These are phyloP conservation scores for Sporopachydermia lactativora DNA, from an alignment of 805 yeast species.

Conservation along the genomic window DNA sequence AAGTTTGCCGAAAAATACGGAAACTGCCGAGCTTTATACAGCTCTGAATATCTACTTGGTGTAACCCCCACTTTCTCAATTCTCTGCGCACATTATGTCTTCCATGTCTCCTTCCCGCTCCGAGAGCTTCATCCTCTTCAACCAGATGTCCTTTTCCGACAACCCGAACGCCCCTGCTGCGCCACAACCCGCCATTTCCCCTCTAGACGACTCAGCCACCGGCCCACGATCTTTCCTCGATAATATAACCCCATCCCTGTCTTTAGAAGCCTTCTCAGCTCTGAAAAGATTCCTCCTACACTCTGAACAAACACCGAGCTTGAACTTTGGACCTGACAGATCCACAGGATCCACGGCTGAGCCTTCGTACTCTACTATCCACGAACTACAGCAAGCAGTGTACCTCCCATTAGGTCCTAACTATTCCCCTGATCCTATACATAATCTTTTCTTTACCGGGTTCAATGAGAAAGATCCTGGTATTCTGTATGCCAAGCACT, in stretches of 20 bases:
- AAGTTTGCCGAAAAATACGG: too few relatives aligned
- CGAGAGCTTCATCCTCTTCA: background rate
- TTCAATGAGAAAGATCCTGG: slow-evolving; percentile 1
- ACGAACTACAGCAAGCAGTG: slow-evolving; percentile 1
- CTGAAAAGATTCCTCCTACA: background rate
- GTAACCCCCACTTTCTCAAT: too few relatives aligned
- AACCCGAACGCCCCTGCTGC: too few relatives aligned
- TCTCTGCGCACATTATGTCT: too few relatives aligned
- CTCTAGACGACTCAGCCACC: too few relatives aligned
- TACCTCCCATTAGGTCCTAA: background rate
- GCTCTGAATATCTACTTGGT: too few relatives aligned
- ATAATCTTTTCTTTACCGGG: background rate
- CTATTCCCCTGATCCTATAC: background rate
- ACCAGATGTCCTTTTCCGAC: background rate
- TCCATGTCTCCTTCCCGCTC: background rate
- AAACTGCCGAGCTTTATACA: too few relatives aligned
- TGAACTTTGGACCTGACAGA: too few relatives aligned
- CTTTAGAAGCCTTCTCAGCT: background rate
- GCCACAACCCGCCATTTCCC: too few relatives aligned
- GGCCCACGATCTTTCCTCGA: background rate
- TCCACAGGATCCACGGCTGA: background rate
- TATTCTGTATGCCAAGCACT: background rate
- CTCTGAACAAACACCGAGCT: background rate
- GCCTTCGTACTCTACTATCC: background rate
- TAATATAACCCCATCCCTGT: background rate